Evolutionary conservation across 1,139 yeast species (phyloP), one percentile per base, ranked within the genome.

Genomic region (Geotrichum siamense): DNA sequence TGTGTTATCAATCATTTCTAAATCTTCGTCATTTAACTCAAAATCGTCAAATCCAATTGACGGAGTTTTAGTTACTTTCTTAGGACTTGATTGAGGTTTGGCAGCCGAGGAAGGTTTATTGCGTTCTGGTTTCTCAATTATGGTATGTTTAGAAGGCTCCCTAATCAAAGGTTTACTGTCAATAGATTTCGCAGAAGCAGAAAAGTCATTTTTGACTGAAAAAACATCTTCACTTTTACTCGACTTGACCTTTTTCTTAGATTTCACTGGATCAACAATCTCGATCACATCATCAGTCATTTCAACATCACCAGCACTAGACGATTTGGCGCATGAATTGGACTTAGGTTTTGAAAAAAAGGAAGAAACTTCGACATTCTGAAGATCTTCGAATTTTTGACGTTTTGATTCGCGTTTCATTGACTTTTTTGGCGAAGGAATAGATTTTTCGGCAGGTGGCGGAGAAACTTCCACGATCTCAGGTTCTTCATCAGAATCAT

Each of bases 301-400:
- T 33, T 39, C 9, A 28, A 23, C 10, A 5, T 19, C 34, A 23
- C 43, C 25, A 25, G 17, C 16, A 32, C 44, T 46, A 6, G n/a
- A n/a, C 17, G 46, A 25, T n/a, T n/a, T n/a, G n/a, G n/a, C n/a
- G n/a, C n/a, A n/a, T n/a, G n/a, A n/a, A n/a, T n/a, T n/a, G n/a
- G n/a, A n/a, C 9, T 40, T 10, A 27, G 41, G 41, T 39, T 43
- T 45, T 28, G 48, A 45, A 38, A 53, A 53, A 36, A 45, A 53
- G 21, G 48, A 34, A 3, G 55, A 53, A 5, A 47, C 53, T 19
- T 51, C 52, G 10, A 51, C 47, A 19, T 44, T 48, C 23, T 53
- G 46, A 28, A 50, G 31, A 9, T 49, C 48, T 19, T 50, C 53
- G 13, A 40, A 34, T 23, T 46, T 43, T 28, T 38, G 39, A 36